Evolutionary conservation across 768 basidiomycete genomes (phyloP), one percentile per base, ranked within the genome.

Genomic region (Strobilomyces echinocephalus): DNA sequence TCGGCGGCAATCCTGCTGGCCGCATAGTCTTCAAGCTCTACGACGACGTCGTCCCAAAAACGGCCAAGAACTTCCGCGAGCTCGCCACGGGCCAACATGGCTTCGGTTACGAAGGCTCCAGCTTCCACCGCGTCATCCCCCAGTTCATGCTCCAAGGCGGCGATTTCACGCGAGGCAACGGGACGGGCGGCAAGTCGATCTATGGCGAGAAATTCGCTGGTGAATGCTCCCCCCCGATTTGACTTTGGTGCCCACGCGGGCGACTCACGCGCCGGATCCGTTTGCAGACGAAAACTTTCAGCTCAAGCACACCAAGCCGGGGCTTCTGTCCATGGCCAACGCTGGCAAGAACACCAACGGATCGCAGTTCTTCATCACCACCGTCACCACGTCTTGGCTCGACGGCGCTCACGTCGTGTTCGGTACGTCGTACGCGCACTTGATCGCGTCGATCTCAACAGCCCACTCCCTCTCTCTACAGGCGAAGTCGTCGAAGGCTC

Each of bases 301-400:
- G 58, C 65, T 83, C 55, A 85, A 82, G 72, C 94, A 97, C 77
- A 77, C 71, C 54, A 86, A 84, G 64, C 78, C 76, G 21, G 82
- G 82, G 48, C 66, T 86, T 44, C 74, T 89, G 38, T 87, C 85
- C 49, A 88, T 88, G 85, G 91, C 91, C 21, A 93, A 94, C 64
- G 80, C 85, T 6, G 87, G 85, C 31, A 73, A 71, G 66, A 84
- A 91, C 75, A 94, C 92, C 59, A 95, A 95, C 65, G 91, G 88
- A 14, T 88, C 81, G 16, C 87, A 92, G 70, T 94, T 95, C 81
- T 94, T 95, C 79, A 84, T 95, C 75, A 91, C 88, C 58, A 94
- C 91, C 38, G 84, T 83, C 52, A 71, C 73, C 33, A 88, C 88
- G 0, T 1, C 12, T 34, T 61, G 59, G 59, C 59, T 60, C 12